Base-by-base conservation (phyloP, 1,284 basidiomycete species). In the Marasmius fiardii region DNA sequence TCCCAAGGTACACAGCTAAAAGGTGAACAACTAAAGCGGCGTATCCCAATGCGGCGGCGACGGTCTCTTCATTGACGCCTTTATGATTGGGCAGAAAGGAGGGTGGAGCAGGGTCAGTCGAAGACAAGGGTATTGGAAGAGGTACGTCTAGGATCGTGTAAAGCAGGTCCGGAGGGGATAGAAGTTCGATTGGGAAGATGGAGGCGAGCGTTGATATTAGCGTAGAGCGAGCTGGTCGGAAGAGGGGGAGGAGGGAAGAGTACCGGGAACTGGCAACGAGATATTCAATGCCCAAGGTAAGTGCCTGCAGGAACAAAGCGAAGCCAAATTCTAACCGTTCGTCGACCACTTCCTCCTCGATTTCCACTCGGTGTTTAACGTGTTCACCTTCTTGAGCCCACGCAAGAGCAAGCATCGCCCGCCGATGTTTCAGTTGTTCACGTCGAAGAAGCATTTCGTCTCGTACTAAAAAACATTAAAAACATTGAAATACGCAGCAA, bases 121-220 rank as follows among this genome's bases (percentile, higher is more conserved):
- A 67, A 16, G 80, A 77, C 11, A 85, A 62, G 4, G 93, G 94
- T 58, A 95, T 94, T 1, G 94, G 93, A 4, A 97, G 79, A 11
- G 94, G 90, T 43, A 92, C 85, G 52, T 81, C 79, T 52, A 94
- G 75, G 65, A 97, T 92, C 8, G 89, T 86, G 69, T 90, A 98
- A 18, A 95, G 80, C 8, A 96, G 77, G 65, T 93, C 86, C 1
- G 89, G 84, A 11, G 92, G 78, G 26, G 90, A 89, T 34, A 87
- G 77, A 3, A 95, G 85, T 54, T 91, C 87, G 64, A 98, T 95
- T 33, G 95, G 93, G 70, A 91, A 98, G 63, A 97, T 87, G 31
- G 76, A 76, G 44, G 90, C 84, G 48, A 98, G 81, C 14, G 80
- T 81, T n/a, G 87, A 84, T 58, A 94, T 77, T 55, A 94, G 82